Conservation (phyloP, 257 asterid species). For the Mentha longifolia region DNA sequence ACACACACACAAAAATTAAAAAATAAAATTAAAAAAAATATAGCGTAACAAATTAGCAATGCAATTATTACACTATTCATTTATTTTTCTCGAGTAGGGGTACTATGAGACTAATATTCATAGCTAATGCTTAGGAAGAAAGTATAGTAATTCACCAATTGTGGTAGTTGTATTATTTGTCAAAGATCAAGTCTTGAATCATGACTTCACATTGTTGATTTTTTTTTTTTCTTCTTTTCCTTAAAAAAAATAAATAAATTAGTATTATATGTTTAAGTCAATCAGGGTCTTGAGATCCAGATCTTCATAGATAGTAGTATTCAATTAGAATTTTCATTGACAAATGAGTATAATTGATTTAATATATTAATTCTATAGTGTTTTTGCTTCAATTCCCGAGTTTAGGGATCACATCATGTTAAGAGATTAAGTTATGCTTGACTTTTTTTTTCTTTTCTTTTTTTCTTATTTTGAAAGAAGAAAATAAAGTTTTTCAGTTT, state of each 20-base stretch:
- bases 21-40: too few relatives aligned
- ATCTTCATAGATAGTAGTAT: constrained; percentile 15
- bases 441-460: background rate
- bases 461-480: too few relatives aligned
- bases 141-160: constrained; percentile 14
- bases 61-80: background rate
- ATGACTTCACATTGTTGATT: constrained; percentile 23
- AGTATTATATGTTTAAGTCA: constrained; percentile 2
- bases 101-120: background rate
- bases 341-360: background rate
- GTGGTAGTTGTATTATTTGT: background rate
- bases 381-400: constrained; percentile 6
- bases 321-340: background rate
- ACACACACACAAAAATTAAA: too few relatives aligned
- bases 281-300: constrained; percentile 24
- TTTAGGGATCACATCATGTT: background rate
- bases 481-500: background rate
- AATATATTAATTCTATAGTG: background rate
- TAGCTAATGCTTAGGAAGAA: constrained; percentile 29
- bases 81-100: background rate
- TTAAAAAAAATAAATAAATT: background rate
- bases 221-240: too few relatives aligned
- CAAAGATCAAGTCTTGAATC: constrained; percentile 27
- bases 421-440: background rate
- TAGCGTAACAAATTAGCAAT: background rate